A percentile compares a stretch with the other conserved stretches of the same genome.
phyloP scores from a whole-genome alignment of 2,329 filamentous ascomycete genomes.

The Cryphonectria nitschkei region DNA sequence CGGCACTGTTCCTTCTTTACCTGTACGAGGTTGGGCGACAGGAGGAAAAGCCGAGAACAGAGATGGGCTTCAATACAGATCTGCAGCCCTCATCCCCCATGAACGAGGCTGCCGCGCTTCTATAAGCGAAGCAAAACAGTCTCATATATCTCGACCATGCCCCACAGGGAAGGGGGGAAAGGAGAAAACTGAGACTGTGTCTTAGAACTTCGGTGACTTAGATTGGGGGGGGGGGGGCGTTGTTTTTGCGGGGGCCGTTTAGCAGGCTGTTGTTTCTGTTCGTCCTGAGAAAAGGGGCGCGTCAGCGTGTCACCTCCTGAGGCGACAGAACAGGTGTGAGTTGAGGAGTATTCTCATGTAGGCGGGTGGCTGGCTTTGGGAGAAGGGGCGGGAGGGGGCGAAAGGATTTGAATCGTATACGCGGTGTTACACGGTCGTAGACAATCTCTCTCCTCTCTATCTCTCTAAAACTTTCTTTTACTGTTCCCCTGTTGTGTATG shows the following conservation, averaged over 20 bases:
- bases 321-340: not conserved
- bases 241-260: not conserved
- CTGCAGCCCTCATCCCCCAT: not conserved
- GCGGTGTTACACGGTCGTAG: slow-evolving; percentile 2
- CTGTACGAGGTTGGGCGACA: not conserved
- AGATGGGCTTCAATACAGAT: not conserved
- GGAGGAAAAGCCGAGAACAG: not conserved
- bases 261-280: not conserved
- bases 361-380: not conserved
- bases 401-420: not conserved
- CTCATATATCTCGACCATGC: not conserved
- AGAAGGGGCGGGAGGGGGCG: not conserved
- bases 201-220: not conserved
- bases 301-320: not conserved
- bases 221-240: too few relatives aligned
- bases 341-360: too few relatives aligned
- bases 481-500: not conserved
- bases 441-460: not conserved
- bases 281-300: not conserved
- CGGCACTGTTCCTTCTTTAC: not conserved
- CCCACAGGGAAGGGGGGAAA: not conserved
- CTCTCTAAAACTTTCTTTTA: too few relatives aligned
- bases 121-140: not conserved
- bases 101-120: not conserved
- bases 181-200: not conserved